Percentiles rank a stretch among this genome's conserved stretches.
phyloP scores from a whole-genome alignment of 148 eudicot species.

The Rhododendron griersonianum region DNA sequence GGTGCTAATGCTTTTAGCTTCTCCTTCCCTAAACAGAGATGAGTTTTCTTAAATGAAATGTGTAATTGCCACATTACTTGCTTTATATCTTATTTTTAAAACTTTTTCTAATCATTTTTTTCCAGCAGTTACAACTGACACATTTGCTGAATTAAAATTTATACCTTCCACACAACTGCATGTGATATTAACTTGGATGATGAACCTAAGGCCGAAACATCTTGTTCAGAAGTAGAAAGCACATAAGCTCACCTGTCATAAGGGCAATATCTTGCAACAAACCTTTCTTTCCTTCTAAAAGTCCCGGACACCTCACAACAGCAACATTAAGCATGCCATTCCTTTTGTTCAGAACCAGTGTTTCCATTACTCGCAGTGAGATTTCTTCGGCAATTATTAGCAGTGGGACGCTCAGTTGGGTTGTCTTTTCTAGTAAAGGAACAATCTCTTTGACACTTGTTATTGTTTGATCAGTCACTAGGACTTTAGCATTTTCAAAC shows the following conservation, averaged over 20 bases:
- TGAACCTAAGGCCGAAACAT: background rate
- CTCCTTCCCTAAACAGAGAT: background rate
- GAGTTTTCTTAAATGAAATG: background rate
- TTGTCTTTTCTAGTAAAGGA: constrained; percentile 77
- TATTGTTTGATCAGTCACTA: constrained; percentile 91
- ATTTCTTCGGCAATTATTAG: constrained; percentile 85
- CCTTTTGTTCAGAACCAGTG: constrained; percentile 62
- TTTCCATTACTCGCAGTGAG: constrained; percentile 62
- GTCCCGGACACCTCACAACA: constrained; percentile 89
- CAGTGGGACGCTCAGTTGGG: constrained; percentile 82
- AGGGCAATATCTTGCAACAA: constrained; percentile 89
- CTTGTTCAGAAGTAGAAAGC: background rate
- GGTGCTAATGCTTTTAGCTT: background rate
- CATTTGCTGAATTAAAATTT: background rate
- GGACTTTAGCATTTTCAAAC: constrained; percentile 75
- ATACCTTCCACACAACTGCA: background rate
- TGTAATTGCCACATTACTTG: background rate
- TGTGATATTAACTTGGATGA: background rate
- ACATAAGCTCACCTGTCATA: constrained; percentile 65
- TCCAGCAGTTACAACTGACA: background rate
- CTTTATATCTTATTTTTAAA: background rate
- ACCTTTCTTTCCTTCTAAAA: constrained; percentile 70
- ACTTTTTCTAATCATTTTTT: background rate
- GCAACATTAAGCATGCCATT: constrained; percentile 72
- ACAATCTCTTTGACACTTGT: constrained; percentile 63